phyloP scores from a whole-genome alignment of 345 rosid species.

The Aquilaria malaccensis region DNA sequence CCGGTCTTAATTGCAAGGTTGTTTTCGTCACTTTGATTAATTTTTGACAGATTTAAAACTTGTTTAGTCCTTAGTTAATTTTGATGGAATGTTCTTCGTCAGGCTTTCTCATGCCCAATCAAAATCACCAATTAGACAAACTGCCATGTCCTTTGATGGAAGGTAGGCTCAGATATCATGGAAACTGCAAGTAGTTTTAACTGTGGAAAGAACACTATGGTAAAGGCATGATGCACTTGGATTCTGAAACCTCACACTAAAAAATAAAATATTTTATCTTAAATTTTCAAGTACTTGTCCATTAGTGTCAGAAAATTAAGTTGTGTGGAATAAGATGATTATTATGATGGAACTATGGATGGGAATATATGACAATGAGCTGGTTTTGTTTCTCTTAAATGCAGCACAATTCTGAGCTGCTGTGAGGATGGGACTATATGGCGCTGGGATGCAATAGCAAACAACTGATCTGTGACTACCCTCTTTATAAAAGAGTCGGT shows the following conservation, averaged over 20 bases:
- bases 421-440: conserved; percentile 94
- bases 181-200: background rate
- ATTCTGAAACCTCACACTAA: too few relatives aligned
- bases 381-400: conserved; percentile 9
- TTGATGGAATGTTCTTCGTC: conserved; percentile 12
- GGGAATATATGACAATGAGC: background rate
- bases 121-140: conserved; percentile 81
- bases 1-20: conserved; percentile 88
- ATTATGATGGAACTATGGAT: too few relatives aligned
- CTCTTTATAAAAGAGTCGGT: too few relatives aligned
- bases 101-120: conserved; percentile 79
- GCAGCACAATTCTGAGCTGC: conserved; percentile 89
- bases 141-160: conserved; percentile 92
- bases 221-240: too few relatives aligned
- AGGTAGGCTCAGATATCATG: conserved; percentile 28
- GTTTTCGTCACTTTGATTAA: background rate
- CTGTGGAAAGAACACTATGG: too few relatives aligned
- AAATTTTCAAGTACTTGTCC: background rate
- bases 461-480: conserved; percentile 7
- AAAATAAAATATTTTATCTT: background rate
- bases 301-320: too few relatives aligned
- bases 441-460: conserved; percentile 76
- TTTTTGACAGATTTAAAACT: background rate
- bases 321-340: background rate
- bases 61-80: background rate